phyloP scores from a whole-genome alignment of 169 alveolate genomes.

The Eimeria maxima region DNA sequence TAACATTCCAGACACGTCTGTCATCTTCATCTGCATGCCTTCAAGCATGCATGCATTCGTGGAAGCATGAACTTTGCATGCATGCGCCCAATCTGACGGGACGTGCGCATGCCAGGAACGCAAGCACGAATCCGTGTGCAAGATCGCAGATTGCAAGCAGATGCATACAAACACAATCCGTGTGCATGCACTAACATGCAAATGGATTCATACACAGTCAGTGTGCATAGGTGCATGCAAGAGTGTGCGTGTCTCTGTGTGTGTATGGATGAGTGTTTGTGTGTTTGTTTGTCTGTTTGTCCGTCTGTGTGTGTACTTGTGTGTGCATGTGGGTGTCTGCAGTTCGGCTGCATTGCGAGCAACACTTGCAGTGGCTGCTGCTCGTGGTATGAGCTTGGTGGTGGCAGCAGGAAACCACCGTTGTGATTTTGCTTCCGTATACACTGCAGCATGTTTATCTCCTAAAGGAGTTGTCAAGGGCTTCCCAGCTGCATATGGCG shows the following conservation, averaged over 20 bases:
- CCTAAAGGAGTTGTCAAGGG: conserved; percentile 48
- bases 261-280: too few relatives aligned
- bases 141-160: not conserved
- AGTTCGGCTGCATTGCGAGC: conserved; percentile 53
- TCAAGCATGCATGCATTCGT: too few relatives aligned
- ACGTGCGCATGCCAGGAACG: too few relatives aligned
- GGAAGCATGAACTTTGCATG: too few relatives aligned
- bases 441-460: not conserved
- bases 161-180: not conserved
- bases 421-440: conserved; percentile 30
- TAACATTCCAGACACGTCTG: too few relatives aligned
- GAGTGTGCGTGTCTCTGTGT: too few relatives aligned
- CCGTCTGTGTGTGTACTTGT: not conserved
- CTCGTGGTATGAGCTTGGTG: conserved; percentile 36
- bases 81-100: too few relatives aligned
- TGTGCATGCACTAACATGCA: too few relatives aligned
- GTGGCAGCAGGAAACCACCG: conserved; percentile 80
- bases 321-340: not conserved
- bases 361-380: conserved; percentile 24
- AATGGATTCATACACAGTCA: not conserved
- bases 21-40: too few relatives aligned
- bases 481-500: conserved; percentile 76
- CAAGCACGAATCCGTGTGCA: too few relatives aligned
- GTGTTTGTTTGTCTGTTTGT: not conserved
- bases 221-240: too few relatives aligned